Conservation (phyloP, 352 stramenopile genomes). For the Thraustochytrium sp. region DNA sequence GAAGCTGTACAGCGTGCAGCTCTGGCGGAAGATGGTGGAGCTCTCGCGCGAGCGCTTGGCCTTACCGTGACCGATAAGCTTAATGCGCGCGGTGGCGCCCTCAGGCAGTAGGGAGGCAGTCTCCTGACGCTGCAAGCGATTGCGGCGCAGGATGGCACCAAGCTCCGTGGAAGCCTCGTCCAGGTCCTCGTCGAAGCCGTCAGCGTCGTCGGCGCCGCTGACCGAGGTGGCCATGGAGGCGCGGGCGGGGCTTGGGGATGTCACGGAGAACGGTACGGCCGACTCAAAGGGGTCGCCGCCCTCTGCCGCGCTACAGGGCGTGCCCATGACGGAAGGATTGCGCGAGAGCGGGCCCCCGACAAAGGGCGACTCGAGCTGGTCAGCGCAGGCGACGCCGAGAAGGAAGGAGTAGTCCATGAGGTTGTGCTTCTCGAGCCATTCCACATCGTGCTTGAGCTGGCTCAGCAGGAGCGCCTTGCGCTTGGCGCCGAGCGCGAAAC, state of each 20-base stretch:
- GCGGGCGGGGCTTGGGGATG: no score
- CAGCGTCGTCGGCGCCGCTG: no score
- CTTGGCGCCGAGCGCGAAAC: constrained; percentile 1
- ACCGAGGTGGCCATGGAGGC: no score
- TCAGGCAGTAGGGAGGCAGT: background rate
- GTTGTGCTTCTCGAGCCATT: constrained; percentile 26
- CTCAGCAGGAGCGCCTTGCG: constrained; percentile 9
- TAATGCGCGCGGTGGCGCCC: background rate
- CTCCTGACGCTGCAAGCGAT: background rate
- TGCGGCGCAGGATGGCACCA: background rate
- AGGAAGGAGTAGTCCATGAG: constrained; percentile 47
- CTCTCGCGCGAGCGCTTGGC: constrained; percentile 29
- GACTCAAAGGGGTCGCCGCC: no score
- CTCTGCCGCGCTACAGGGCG: no score
- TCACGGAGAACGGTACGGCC: no score
- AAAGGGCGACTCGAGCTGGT: background rate
- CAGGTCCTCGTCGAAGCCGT: background rate
- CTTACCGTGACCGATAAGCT: constrained; percentile 9
- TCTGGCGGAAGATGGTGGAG: constrained; percentile 30
- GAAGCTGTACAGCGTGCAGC: constrained; percentile 30
- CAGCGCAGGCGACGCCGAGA: constrained; percentile 7
- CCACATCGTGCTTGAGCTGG: constrained; percentile 18
- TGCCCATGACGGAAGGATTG: no score
- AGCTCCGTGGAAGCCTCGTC: background rate
- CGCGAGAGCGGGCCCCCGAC: no score